Evolutionary conservation across 208 protist genomes (phyloP), one percentile per base, ranked within the genome.

Genomic region (Trypanosoma grayi): DNA sequence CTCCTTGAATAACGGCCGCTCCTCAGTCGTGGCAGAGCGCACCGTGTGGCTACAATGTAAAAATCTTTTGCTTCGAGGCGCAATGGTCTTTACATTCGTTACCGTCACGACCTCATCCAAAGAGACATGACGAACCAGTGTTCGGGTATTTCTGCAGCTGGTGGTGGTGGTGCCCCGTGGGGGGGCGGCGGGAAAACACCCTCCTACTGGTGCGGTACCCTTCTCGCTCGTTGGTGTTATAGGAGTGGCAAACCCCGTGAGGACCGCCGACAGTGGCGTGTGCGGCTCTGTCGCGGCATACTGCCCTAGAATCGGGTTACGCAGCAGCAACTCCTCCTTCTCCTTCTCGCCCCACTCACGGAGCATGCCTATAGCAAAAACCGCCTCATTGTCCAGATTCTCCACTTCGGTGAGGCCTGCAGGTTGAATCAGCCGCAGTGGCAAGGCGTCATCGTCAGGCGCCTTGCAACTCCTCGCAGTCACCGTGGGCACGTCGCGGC

Each of bases 311-410:
- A 20, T 33, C 16, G 52, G 52, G 28, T 45, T 16, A 25, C 43
- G 40, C 0, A 40, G 14, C 48, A 60, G 31, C 8, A 60, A n/a
- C 34, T 51, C 41, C 16, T 36, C 41, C 28, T 51, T 48, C 40
- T 51, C 55, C 6, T 60, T 48, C 18, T 41, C 55, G 0, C 43
- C 55, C 41, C 55, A 60, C 4, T 51, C 41, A 24, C 55, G 55
- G 18, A 51, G 31, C 55, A 60, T 27, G 30, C 40, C 43, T 39
- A 51, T 27, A 13, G 55, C 28, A 27, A 51, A 7, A 0, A 60
- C 22, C 2, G 55, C 41, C 28, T 28, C 41, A 27, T 51, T 31
- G 27, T 60, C 40, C 27, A 60, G 22, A 8, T 13, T 4, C 20
- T 37, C 20, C 22, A 13, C 1, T 10, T 48, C 39, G 5, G 20